These are phyloP conservation scores for Syzygium malaccense DNA, from an alignment of 441 rosid species.

Conservation along the genomic window DNA sequence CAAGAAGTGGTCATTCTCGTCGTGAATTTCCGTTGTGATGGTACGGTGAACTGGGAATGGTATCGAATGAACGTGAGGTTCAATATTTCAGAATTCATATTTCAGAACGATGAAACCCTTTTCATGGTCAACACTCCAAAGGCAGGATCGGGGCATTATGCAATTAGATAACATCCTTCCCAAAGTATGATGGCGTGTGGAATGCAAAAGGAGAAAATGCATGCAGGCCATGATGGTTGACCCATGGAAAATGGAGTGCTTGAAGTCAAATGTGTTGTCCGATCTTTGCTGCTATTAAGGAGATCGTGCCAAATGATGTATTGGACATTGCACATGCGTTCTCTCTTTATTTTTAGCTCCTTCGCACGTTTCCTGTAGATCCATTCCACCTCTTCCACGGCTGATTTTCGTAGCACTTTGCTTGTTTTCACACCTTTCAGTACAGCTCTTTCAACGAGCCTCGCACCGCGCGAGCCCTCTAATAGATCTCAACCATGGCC, in stretches of 20 bases:
- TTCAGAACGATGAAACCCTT: fast-evolving
- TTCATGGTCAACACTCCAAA: background rate
- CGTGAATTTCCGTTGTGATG: fast-evolving
- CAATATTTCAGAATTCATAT: background rate
- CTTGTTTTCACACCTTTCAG: background rate
- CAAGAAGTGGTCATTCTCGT: background rate
- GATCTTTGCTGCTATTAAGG: background rate
- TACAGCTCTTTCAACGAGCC: background rate
- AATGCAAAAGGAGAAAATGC: background rate
- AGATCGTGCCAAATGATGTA: background rate
- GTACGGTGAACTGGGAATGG: background rate
- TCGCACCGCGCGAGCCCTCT: background rate
- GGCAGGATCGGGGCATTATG: background rate
- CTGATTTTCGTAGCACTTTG: background rate
- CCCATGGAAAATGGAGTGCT: background rate
- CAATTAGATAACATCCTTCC: background rate
- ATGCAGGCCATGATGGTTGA: background rate
- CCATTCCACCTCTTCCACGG: background rate
- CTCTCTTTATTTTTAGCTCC: background rate
- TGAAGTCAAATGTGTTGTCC: background rate
- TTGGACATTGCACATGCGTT: background rate
- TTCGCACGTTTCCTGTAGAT: background rate
- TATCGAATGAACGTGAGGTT: fast-evolving
- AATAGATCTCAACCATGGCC: background rate
- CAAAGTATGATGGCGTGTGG: background rate